Evolutionary conservation across 108 stramenopile genomes (phyloP).

Genomic region (Asterionellopsis glacialis): DNA sequence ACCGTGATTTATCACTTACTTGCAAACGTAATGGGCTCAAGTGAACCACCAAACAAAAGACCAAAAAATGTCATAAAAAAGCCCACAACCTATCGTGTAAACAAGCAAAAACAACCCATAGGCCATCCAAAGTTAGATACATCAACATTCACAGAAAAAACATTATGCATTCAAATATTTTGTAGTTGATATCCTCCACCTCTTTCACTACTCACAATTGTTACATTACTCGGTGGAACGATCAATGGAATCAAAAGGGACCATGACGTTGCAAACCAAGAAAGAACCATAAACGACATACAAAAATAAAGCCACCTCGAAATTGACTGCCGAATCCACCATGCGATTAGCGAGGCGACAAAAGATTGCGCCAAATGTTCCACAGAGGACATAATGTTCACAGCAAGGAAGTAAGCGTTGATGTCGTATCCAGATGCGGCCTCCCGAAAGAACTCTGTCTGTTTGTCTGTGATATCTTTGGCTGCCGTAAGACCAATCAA

Average conservation of each 20-base stretch:
- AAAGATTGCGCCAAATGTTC: constrained; percentile 27
- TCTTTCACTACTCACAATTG: constrained; percentile 5
- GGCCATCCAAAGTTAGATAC: too few relatives aligned
- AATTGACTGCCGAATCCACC: constrained; percentile 20
- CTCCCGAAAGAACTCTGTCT: constrained; percentile 48
- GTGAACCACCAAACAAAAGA: constrained; percentile 31
- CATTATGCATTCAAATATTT: too few relatives aligned
- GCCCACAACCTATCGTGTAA: constrained; percentile 8
- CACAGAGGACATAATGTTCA: constrained; percentile 26
- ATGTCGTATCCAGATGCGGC: constrained; percentile 20
- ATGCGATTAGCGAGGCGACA: constrained; percentile 29
- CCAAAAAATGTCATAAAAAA: constrained; percentile 36
- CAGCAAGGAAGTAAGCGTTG: constrained; percentile 37
- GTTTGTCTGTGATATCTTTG: constrained; percentile 24
- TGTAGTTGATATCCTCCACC: too few relatives aligned
- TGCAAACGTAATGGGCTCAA: constrained; percentile 20
- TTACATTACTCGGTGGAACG: constrained; percentile 28
- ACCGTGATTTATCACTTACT: constrained; percentile 12
- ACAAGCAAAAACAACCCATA: too few relatives aligned
- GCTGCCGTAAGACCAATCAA: constrained; percentile 31
- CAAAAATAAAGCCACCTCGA: constrained; percentile 9
- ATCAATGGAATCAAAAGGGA: constrained; percentile 28
- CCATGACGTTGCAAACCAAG: constrained; percentile 38
- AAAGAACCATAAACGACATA: constrained; percentile 24
- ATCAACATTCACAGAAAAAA: too few relatives aligned